phyloP scores from a whole-genome alignment of 345 rosid genomes.

The Eucalyptus pauciflora region DNA sequence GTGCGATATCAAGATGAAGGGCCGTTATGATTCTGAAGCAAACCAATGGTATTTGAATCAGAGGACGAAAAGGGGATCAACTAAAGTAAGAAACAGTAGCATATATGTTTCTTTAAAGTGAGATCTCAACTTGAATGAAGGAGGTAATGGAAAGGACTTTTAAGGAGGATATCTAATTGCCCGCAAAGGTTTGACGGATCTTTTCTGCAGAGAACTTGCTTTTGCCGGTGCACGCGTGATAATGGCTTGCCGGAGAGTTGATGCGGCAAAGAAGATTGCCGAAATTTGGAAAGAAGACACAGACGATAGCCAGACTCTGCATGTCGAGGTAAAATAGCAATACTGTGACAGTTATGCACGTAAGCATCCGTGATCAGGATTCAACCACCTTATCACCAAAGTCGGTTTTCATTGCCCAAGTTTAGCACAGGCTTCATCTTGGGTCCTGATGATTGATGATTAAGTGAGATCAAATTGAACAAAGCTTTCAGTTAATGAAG shows the following conservation, averaged over 20 bases:
- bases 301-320: background rate
- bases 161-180: background rate
- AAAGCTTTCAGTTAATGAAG: background rate
- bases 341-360: background rate
- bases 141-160: background rate
- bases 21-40: background rate
- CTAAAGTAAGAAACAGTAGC: background rate
- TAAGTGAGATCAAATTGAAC: background rate
- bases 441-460: background rate
- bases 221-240: background rate
- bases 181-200: background rate
- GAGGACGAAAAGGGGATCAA: background rate
- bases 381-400: background rate
- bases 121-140: background rate
- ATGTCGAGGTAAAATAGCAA: background rate
- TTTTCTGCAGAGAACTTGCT: background rate
- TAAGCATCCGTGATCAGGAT: background rate
- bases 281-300: background rate
- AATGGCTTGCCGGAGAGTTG: background rate
- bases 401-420: background rate
- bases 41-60: background rate
- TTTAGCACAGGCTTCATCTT: background rate
- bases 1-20: background rate
- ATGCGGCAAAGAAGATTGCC: background rate
- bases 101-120: background rate